Evolutionary conservation across 768 basidiomycete genomes (phyloP), one percentile per base, ranked within the genome.

Genomic region (Tephrocybe sp.): DNA sequence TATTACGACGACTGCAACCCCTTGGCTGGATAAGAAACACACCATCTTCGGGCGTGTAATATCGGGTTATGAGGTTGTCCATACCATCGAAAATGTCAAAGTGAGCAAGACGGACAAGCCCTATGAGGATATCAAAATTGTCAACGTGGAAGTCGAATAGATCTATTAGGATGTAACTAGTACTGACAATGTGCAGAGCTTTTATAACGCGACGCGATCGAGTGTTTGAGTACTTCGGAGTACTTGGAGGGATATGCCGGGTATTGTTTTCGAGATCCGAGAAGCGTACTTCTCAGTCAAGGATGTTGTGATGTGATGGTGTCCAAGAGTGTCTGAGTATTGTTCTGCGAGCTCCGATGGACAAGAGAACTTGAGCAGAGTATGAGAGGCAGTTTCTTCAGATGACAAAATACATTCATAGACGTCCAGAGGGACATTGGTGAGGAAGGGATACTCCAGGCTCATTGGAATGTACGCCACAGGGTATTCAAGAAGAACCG

Each of bases 1-100:
- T 73, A 92, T 98, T 64, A 98, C 95, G 7, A 97, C 94, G 4
- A 94, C 86, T 2, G 87, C 94, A 6, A 92, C 90, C 7, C 91
- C 93, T 6, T 96, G 92, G 92, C 71, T 96, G 54, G 92, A 97
- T 68, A 87, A 82, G 67, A 92, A 91, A 59, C 87, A 90, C 63
- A 96, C 92, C 0, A 89, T 98, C 57, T 98, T 98, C 59, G 96
- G 95, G 1, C 82, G 93, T 19, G 91, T 91, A 11, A 72, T 87
- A 28, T 84, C 85, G 4, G 95, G 96, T 5, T 72, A 96, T 43
- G 95, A 97, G 66, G 87, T 96, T 22, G 79, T 97, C 4, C 92
- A 96, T 59, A 75, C 78, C 13, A 98, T 99, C 60, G 95, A 98
- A 69, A 93, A 92, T 58, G 89, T 88, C 48, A 90, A 90, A 66